Conservation (phyloP, 139 green algal species). For the Zygnema circumcarinatum region DNA sequence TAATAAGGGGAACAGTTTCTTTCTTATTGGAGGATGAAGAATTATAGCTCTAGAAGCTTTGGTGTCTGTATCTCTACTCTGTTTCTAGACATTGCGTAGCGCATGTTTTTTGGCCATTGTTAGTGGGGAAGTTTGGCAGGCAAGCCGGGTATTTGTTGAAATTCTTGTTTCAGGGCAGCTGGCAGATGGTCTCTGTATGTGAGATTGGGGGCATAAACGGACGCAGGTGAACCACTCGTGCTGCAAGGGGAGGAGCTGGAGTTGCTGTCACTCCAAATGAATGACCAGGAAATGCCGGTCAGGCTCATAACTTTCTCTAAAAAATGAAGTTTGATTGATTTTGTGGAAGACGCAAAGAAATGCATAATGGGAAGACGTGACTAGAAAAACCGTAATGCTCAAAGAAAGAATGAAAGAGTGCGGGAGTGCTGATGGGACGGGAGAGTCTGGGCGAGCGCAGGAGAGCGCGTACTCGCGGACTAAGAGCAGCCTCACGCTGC, state of each 20-base stretch:
- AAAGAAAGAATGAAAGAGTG: conserved; percentile 1
- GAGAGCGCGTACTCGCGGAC: conserved; percentile 33
- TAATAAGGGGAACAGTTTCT: too few species aligned
- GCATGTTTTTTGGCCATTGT: too few species aligned
- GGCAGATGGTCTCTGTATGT: conserved; percentile 5
- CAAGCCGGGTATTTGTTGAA: too few species aligned
- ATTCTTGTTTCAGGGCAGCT: background rate
- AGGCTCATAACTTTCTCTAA: background rate
- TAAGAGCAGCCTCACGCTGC: conserved; percentile 48
- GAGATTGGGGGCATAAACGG: too few species aligned
- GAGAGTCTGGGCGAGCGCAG: conserved; percentile 21
- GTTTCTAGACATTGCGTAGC: background rate
- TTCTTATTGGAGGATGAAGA: too few species aligned
- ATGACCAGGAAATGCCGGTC: background rate
- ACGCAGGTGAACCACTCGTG: background rate
- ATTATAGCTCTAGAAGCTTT: background rate
- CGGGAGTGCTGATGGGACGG: background rate
- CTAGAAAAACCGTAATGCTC: background rate
- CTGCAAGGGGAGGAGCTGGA: conserved; percentile 40
- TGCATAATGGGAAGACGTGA: conserved; percentile 1
- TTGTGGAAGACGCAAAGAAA: background rate
- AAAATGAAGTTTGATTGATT: background rate
- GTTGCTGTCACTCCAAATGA: conserved; percentile 39
- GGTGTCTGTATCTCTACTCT: background rate
- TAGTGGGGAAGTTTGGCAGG: too few species aligned